A percentile compares a stretch with the other conserved stretches of the same genome.
Evolutionary conservation across 2,329 filamentous ascomycete species (phyloP).

Genomic region (Fulvia fulva): DNA sequence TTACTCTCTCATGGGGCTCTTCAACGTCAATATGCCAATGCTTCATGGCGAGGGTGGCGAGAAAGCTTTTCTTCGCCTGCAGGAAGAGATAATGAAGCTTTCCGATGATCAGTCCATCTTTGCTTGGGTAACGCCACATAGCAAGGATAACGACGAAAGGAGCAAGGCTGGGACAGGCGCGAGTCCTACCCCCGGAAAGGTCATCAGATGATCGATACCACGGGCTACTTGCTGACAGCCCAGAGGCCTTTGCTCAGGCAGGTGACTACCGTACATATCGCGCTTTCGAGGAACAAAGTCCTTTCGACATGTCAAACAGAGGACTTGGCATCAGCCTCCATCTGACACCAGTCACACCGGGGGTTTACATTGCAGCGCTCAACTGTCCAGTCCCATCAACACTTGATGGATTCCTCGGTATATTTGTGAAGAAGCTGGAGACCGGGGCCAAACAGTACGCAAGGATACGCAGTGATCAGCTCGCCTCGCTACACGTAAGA

Average conservation of each 20-base stretch:
- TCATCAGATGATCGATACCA: not conserved
- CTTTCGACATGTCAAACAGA: not conserved
- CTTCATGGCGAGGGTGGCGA: slow-evolving; percentile 12
- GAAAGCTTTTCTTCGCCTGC: slow-evolving; percentile 16
- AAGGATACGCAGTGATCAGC: not conserved
- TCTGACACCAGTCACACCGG: not conserved
- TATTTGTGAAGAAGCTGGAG: not conserved
- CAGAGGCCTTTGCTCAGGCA: not conserved
- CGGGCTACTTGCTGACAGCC: not conserved
- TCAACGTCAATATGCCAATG: slow-evolving; percentile 12
- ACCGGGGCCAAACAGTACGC: not conserved
- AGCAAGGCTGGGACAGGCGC: not conserved
- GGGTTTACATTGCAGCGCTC: not conserved
- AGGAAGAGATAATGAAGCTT: slow-evolving; percentile 21
- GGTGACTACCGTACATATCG: not conserved
- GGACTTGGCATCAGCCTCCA: not conserved
- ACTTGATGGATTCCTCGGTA: not conserved
- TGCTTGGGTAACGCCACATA: not conserved
- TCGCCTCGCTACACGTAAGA: not conserved
- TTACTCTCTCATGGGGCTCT: slow-evolving; percentile 14
- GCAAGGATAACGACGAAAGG: not conserved
- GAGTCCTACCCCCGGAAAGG: too few species aligned
- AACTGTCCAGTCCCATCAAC: not conserved
- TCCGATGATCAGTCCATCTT: slow-evolving; percentile 5
- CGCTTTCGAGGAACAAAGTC: not conserved